These are phyloP conservation scores for Pilobolus umbonatus DNA, from an alignment of 192 early-diverging fungal species.

Conservation along the genomic window DNA sequence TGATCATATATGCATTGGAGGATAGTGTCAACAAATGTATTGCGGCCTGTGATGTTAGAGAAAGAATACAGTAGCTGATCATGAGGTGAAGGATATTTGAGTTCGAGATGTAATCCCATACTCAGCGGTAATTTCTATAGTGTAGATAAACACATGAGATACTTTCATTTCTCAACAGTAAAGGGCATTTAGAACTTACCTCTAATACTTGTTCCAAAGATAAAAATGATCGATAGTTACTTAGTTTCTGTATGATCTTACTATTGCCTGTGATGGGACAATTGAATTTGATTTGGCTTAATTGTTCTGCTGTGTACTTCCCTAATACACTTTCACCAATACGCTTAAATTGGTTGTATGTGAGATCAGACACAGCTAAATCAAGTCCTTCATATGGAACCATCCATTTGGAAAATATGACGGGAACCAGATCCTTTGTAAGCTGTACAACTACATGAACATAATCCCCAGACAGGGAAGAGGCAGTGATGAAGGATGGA, in stretches of 20 bases:
- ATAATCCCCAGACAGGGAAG: conserved; percentile 90
- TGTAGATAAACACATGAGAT: background rate
- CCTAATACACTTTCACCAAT: background rate
- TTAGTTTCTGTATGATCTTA: conserved; percentile 15
- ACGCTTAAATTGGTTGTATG: conserved; percentile 42
- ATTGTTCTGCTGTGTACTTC: background rate
- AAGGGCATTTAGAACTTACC: conserved; percentile 55
- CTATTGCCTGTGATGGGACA: conserved; percentile 29
- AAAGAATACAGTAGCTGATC: conserved; percentile 51
- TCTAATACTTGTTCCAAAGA: conserved; percentile 70
- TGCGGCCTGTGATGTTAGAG: conserved; percentile 64
- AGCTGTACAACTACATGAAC: conserved; percentile 86
- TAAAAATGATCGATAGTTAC: conserved; percentile 38
- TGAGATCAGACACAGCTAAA: conserved; percentile 49
- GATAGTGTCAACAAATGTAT: conserved; percentile 83
- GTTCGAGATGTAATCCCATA: conserved; percentile 81
- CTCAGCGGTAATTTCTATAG: conserved; percentile 57
- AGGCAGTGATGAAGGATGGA: conserved; percentile 76
- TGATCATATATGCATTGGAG: conserved; percentile 83
- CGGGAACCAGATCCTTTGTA: conserved; percentile 81
- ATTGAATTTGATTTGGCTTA: background rate
- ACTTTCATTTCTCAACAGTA: too few relatives aligned
- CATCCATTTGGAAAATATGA: conserved; percentile 78
- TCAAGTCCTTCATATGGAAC: conserved; percentile 53
- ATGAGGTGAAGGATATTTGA: conserved; percentile 79